Evolutionary conservation across 2,329 filamentous ascomycete species (phyloP), one percentile per base, ranked within the genome.

Genomic region (Zasmidium citrigriseum): DNA sequence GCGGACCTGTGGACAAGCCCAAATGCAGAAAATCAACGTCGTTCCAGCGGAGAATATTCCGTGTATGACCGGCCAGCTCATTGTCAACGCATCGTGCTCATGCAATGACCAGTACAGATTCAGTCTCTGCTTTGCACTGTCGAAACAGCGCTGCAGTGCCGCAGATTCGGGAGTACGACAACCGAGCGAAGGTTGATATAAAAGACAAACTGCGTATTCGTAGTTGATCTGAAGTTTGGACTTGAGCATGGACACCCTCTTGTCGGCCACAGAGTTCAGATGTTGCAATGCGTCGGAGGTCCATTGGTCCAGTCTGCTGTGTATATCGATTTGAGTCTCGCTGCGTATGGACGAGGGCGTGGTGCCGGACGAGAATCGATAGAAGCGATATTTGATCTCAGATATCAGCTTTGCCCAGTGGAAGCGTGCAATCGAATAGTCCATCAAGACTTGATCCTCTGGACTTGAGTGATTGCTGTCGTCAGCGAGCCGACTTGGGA

Each of bases 311-410:
- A 41, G 34, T 41, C 34, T 41, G 14, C 5, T n/a, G 18, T 41
- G 34, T n/a, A 41, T 16, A 4, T 4, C 14, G 16, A n/a, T 16
- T 41, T 41, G 34, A 16, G 34, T n/a, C 16, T 41, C 34, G 4
- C 16, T 41, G 34, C 16, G 34, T n/a, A n/a, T 10, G 4, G 34
- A 41, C 4, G 5, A 11, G 4, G 34, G 12, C 34, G 18, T 41
- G 34, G 34, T 16, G 7, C 12, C 14, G 34, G 34, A 41, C 4
- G 34, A 41, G 29, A 55, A 55, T 4, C 52, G 24, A 29, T 58
- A 58, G 16, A 58, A 41, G 10, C 46, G 51, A 22, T 58, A 47
- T 18, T 58, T 58, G 21, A 51, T 46, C 27, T 48, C 46, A 10
- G 56, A 54, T 4, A 55, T 38, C 23, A 54, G 29, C 21, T 14